These are phyloP conservation scores for Yarrowia bubula DNA, from an alignment of 805 yeast species.

Conservation along the genomic window DNA sequence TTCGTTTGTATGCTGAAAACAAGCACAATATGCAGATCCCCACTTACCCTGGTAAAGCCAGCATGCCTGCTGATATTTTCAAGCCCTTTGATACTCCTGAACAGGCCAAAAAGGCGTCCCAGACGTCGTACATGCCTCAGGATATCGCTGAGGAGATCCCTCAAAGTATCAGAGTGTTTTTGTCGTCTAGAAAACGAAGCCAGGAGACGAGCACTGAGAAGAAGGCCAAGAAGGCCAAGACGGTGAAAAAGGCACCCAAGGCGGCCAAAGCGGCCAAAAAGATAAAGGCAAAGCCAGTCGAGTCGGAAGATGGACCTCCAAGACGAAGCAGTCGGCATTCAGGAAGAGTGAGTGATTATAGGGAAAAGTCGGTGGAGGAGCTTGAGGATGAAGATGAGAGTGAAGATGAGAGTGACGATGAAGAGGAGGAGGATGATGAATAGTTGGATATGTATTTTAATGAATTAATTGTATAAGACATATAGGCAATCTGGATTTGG, in stretches of 20 bases:
- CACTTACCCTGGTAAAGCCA: constrained; percentile 72
- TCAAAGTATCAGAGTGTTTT: constrained; percentile 9
- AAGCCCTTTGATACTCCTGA: constrained; percentile 55
- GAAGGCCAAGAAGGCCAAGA: constrained; percentile 31
- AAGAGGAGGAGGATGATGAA: constrained; percentile 29
- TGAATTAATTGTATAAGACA: neutral
- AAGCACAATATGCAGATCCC: constrained; percentile 70
- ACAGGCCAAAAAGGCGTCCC: constrained; percentile 57
- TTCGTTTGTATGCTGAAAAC: constrained; percentile 55
- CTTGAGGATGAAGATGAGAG: constrained; percentile 32
- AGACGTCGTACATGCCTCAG: constrained; percentile 57
- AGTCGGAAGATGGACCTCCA: constrained; percentile 30
- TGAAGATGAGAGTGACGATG: constrained; percentile 30
- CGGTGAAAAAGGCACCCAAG: constrained; percentile 27
- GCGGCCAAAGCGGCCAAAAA: neutral
- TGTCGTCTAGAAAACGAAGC: constrained; percentile 14
- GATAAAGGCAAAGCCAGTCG: constrained; percentile 26
- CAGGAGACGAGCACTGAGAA: neutral
- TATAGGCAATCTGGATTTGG: too few species aligned
- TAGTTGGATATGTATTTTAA: neutral
- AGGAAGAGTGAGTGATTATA: constrained; percentile 27
- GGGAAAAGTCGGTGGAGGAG: constrained; percentile 29
- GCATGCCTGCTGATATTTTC: constrained; percentile 67
- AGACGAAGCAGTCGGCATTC: constrained; percentile 32
- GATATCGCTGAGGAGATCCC: constrained; percentile 37